A percentile compares a stretch with the other conserved stretches of the same genome.
These are phyloP conservation scores for Botryotinia globosa DNA, from an alignment of 2,329 filamentous ascomycete genomes.

Conservation along the genomic window DNA sequence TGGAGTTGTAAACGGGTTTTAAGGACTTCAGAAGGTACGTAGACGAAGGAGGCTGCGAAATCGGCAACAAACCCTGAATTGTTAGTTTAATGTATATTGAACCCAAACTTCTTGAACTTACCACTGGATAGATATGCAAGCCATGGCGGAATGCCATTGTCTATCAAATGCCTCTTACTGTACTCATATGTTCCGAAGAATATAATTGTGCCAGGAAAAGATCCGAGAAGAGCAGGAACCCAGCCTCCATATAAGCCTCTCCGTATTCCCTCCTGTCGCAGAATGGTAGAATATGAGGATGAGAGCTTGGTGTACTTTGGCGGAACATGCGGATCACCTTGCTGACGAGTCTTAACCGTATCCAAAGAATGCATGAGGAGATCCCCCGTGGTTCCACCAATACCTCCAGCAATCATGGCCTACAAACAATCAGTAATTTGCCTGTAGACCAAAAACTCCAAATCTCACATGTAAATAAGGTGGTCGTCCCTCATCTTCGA, in stretches of 20 bases:
- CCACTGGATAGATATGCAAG: slow-evolving; percentile 83
- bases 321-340: slow-evolving; percentile 90
- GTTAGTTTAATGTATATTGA: not conserved
- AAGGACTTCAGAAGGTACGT: slow-evolving; percentile 95
- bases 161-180: slow-evolving; percentile 86
- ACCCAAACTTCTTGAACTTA: slow-evolving; percentile 42
- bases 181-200: slow-evolving; percentile 98
- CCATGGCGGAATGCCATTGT: slow-evolving; percentile 76
- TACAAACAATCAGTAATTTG: slow-evolving; percentile 42
- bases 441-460: slow-evolving; percentile 17
- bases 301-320: slow-evolving; percentile 90
- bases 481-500: slow-evolving; percentile 55
- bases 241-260: slow-evolving; percentile 93
- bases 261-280: slow-evolving; percentile 83
- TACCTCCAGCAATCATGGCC: slow-evolving; percentile 93
- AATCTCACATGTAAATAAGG: slow-evolving; percentile 59
- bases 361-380: slow-evolving; percentile 99
- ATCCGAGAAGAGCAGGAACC: slow-evolving; percentile 83
- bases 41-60: slow-evolving; percentile 84
- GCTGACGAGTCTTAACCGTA: slow-evolving; percentile 96
- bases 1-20: slow-evolving; percentile 97
- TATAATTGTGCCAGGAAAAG: slow-evolving; percentile 87
- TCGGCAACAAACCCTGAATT: slow-evolving; percentile 81
- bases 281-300: slow-evolving; percentile 88
- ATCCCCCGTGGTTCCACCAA: slow-evolving; percentile 90